Conservation (phyloP, 2,329 filamentous ascomycete species). For the Calonectria naviculata region DNA sequence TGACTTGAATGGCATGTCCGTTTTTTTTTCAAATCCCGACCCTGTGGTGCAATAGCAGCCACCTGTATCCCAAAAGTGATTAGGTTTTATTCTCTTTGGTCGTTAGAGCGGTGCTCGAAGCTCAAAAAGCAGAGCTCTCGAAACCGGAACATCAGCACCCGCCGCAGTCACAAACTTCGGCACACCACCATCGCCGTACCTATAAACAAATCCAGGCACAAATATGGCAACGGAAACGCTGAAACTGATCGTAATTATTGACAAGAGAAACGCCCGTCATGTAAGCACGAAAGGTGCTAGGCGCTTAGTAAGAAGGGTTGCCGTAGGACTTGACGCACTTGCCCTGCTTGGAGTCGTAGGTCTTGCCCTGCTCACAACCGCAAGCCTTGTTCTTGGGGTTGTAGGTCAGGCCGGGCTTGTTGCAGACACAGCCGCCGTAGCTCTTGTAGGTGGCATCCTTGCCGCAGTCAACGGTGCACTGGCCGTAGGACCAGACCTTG, state of each 20-base stretch:
- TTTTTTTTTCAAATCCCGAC: background rate
- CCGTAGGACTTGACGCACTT: background rate
- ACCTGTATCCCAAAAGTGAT: background rate
- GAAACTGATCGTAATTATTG: background rate
- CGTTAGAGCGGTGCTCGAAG: background rate
- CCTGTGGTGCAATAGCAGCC: background rate
- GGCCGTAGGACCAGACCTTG: background rate
- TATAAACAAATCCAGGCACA: background rate
- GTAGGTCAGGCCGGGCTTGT: background rate
- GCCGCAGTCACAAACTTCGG: background rate
- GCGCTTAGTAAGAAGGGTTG: background rate
- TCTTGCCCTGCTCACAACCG: background rate
- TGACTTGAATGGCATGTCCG: constrained; percentile 6
- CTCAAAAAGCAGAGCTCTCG: background rate
- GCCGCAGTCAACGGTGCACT: background rate
- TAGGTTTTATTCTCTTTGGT: constrained; percentile 9
- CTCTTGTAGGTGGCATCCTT: background rate
- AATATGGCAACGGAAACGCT: background rate
- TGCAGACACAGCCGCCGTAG: background rate
- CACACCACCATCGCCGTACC: background rate
- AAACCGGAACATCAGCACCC: background rate
- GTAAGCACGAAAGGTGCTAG: background rate
- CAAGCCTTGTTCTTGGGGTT: background rate
- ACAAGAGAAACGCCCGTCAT: background rate
- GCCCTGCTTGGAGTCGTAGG: background rate